Percentiles rank a stretch among this genome's conserved stretches.
Evolutionary conservation across 2,329 filamentous ascomycete species (phyloP).

Genomic region (Penicillium sp.): DNA sequence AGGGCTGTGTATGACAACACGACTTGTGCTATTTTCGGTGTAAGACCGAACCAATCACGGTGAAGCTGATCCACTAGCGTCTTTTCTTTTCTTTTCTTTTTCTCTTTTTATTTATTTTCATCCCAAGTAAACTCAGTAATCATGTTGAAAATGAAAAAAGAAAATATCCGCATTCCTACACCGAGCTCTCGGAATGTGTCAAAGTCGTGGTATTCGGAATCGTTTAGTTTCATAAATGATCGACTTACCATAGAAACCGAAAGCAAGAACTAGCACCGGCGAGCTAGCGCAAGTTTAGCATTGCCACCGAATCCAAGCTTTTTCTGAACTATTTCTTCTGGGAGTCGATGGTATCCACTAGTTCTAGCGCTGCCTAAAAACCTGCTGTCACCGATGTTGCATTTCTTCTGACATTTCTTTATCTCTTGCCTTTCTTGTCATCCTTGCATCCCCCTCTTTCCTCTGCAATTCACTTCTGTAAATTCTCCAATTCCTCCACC

Average conservation of each 20-base stretch:
- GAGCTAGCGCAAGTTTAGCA: background rate
- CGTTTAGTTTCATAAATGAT: background rate
- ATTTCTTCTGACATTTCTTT: background rate
- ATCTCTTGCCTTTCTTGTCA: background rate
- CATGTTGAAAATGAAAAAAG: background rate
- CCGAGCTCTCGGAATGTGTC: background rate
- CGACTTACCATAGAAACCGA: background rate
- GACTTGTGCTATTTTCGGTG: slow-evolving; percentile 10
- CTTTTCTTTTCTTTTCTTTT: too few relatives aligned
- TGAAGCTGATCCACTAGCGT: background rate
- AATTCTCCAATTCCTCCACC: background rate
- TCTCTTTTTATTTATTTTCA: background rate
- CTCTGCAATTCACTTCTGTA: background rate
- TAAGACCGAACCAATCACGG: slow-evolving; percentile 12
- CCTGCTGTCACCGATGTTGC: background rate
- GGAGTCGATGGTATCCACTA: background rate
- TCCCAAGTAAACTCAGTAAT: background rate
- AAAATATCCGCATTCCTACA: background rate
- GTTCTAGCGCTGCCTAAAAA: background rate
- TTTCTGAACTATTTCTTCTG: background rate
- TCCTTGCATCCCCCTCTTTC: background rate
- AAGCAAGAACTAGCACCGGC: background rate
- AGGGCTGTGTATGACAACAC: slow-evolving; percentile 13
- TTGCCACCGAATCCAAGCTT: background rate
- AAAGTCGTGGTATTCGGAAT: background rate